Evolutionary conservation across 139 green algal genomes (phyloP).

Genomic region (Pseudopediastrum boryanum): DNA sequence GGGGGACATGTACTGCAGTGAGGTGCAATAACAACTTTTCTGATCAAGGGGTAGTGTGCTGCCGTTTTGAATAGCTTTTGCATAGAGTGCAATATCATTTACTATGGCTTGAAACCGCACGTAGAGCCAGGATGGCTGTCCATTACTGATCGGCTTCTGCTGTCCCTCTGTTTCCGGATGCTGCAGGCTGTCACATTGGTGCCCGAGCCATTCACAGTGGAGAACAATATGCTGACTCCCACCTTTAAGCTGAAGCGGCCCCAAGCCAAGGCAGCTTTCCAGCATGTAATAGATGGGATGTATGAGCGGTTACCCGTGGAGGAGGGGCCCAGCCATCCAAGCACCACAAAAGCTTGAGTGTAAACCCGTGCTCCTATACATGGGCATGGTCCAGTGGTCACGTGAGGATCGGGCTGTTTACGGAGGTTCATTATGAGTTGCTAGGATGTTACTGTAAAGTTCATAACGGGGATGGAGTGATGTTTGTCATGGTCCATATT

Average conservation of each 20-base stretch:
- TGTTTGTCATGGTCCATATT: too few species aligned
- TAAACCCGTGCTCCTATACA: too few species aligned
- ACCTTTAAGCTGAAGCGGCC: conserved; percentile 71
- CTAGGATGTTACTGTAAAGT: too few species aligned
- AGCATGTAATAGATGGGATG: conserved; percentile 57
- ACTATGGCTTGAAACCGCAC: not conserved
- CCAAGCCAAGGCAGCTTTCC: conserved; percentile 47
- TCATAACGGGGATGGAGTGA: too few species aligned
- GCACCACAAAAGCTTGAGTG: too few species aligned
- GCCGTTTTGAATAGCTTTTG: not conserved
- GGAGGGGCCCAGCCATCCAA: too few species aligned
- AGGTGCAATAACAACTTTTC: too few species aligned
- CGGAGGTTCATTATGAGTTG: too few species aligned
- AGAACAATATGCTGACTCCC: conserved; percentile 88
- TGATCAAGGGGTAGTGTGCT: too few species aligned
- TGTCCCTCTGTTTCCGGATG: too few species aligned
- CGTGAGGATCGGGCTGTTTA: too few species aligned
- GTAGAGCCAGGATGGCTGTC: not conserved
- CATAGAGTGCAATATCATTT: not conserved
- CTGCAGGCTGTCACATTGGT: conserved; percentile 75
- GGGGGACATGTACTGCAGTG: not conserved
- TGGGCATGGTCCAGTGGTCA: too few species aligned
- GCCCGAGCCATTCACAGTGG: conserved; percentile 87
- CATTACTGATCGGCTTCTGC: conserved; percentile 30
- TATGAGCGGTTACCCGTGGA: conserved; percentile 42